A percentile compares a stretch with the other conserved stretches of the same genome.
phyloP scores from a whole-genome alignment of 176 grass and related monocot genomes.

The Aegilops sharonensis region DNA sequence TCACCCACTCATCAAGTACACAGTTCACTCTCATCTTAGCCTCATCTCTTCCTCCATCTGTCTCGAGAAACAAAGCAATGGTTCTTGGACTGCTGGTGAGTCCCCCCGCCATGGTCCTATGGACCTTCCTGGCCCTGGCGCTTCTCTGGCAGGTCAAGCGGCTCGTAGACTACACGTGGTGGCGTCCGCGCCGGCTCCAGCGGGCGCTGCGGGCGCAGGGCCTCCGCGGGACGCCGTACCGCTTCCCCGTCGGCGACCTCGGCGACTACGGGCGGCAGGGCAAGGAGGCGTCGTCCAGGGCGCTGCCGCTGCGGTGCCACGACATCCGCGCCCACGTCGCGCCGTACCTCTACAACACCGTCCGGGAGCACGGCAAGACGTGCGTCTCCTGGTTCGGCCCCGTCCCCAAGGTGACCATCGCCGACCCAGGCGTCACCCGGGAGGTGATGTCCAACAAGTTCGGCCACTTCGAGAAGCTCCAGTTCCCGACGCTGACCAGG shows the following conservation, averaged over 20 bases:
- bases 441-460: constrained; percentile 47
- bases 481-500: background rate
- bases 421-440: background rate
- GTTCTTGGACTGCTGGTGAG: background rate
- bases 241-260: background rate
- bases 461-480: constrained; percentile 41
- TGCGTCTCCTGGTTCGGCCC: constrained; percentile 25
- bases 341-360: constrained; percentile 16
- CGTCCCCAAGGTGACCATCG: background rate
- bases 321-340: constrained; percentile 34
- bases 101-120: background rate
- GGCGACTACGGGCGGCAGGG: background rate
- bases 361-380: constrained; percentile 41
- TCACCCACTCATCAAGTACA: background rate
- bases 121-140: background rate
- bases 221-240: background rate
- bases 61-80: background rate
- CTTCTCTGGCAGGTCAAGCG: background rate
- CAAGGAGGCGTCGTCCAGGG: background rate
- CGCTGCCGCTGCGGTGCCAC: constrained; percentile 15
- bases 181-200: background rate
- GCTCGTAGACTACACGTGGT: background rate
- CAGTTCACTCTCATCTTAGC: background rate
- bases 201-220: background rate
- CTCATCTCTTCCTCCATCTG: background rate